phyloP scores from a whole-genome alignment of 106 monocot species.

The Allium sativum region DNA sequence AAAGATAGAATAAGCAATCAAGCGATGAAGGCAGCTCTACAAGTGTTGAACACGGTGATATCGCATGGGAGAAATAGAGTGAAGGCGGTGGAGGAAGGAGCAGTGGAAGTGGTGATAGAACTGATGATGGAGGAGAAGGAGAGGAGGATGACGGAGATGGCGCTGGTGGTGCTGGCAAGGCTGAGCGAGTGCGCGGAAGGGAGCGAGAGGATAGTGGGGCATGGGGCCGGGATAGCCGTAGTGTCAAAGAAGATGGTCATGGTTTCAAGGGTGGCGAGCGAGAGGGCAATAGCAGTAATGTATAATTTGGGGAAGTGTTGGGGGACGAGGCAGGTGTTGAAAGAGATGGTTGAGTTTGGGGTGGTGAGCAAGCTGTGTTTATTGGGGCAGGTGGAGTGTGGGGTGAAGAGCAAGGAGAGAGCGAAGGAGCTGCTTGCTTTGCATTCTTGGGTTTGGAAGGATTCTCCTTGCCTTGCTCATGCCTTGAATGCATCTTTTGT shows the following conservation, averaged over 20 bases:
- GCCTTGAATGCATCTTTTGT: conserved; percentile 23
- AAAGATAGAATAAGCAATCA: conserved; percentile 18
- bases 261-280: conserved; percentile 40
- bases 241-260: conserved; percentile 46
- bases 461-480: conserved; percentile 41
- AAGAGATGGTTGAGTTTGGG: conserved; percentile 57
- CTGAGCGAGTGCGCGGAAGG: conserved; percentile 48
- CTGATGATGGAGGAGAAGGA: conserved; percentile 16
- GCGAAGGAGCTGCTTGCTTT: conserved; percentile 47
- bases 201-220: conserved; percentile 32
- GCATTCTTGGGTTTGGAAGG: conserved; percentile 52
- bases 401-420: conserved; percentile 38
- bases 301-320: conserved; percentile 22
- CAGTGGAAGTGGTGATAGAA: conserved; percentile 26
- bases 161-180: conserved; percentile 21
- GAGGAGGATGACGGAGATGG: conserved; percentile 25
- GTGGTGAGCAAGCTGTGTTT: conserved; percentile 41
- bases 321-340: conserved; percentile 22
- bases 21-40: conserved; percentile 38
- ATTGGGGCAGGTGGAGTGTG: conserved; percentile 27
- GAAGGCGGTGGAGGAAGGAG: conserved; percentile 30
- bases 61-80: conserved; percentile 32
- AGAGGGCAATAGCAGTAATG: conserved; percentile 32
- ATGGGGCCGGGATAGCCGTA: conserved; percentile 42
- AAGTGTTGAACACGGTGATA: conserved; percentile 12